These are phyloP conservation scores for Danielia reshetovae DNA, from an alignment of 805 yeast genomes.

Conservation along the genomic window DNA sequence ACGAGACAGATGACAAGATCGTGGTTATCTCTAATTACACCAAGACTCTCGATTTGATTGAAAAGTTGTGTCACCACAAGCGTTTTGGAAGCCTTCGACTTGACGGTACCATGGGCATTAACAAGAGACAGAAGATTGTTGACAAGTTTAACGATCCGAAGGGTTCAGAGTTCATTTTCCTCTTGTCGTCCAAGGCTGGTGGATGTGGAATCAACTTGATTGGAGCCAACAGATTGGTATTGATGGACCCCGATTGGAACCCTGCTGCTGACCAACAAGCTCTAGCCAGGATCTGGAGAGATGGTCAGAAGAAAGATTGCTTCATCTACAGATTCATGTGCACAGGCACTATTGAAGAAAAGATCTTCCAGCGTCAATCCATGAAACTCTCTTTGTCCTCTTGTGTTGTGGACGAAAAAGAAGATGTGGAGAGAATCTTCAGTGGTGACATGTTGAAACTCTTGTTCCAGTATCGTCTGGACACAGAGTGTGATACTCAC, in stretches of 20 bases:
- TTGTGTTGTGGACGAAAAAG: slow-evolving; percentile 95
- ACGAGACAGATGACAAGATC: slow-evolving; percentile 89
- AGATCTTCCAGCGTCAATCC: slow-evolving; percentile 91
- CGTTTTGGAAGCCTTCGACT: slow-evolving; percentile 76
- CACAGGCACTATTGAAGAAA: slow-evolving; percentile 95
- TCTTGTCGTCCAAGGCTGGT: slow-evolving; percentile 93
- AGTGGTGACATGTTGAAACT: slow-evolving; percentile 76
- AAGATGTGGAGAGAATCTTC: slow-evolving; percentile 89
- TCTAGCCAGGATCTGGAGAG: slow-evolving; percentile 97
- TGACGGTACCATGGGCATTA: slow-evolving; percentile 90
- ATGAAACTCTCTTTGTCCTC: slow-evolving; percentile 91
- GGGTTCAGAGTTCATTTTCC: slow-evolving; percentile 79
- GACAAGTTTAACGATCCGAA: slow-evolving; percentile 90
- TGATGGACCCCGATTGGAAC: slow-evolving; percentile 94
- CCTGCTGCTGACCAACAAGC: slow-evolving; percentile 99
- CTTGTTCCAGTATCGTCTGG: slow-evolving; percentile 64
- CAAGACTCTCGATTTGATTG: slow-evolving; percentile 87
- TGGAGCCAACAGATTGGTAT: slow-evolving; percentile 87
- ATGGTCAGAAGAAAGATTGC: slow-evolving; percentile 96
- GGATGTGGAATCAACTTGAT: slow-evolving; percentile 97
- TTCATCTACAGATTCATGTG: slow-evolving; percentile 90
- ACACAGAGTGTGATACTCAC: slow-evolving; percentile 84
- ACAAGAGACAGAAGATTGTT: slow-evolving; percentile 88
- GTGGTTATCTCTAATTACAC: slow-evolving; percentile 94
- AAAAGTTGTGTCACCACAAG: slow-evolving; percentile 71